Evolutionary conservation across 768 basidiomycete species (phyloP), one percentile per base, ranked within the genome.

Genomic region (Calocybe gangraenosa): DNA sequence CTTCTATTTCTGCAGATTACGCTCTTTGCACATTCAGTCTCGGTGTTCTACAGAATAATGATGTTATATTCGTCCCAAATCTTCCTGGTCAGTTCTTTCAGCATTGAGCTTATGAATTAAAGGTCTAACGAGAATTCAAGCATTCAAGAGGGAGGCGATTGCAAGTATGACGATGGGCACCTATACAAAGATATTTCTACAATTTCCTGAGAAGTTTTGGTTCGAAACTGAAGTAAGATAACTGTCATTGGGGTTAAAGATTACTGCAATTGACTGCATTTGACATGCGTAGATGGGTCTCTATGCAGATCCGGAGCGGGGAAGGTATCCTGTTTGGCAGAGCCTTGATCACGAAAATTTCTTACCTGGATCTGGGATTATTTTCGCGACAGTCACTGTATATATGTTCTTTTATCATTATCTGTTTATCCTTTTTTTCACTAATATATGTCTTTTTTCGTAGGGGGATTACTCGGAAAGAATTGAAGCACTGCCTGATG

Each of bases 291-390:
- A 78, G 76, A 73, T 78, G 63, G 80, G 68, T 7, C 55, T 82
- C 5, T 82, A 79, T 50, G 81, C 82, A 3, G 78, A 78, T 45
- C 58, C 62, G 14, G 68, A 78, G 46, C 72, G 82, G 17, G 83
- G 83, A 5, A 67, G 71, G 23, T 85, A 83, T 60, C 79, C 81
- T 0, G 73, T 84, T 5, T 84, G 82, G 83, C 82, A 84, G 54
- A 78, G 71, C 53, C 57, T 84, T 37, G 82, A 85, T 56, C 70
- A 78, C 44, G 49, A 62, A 1, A 66, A 69, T 37, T 85, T 82
- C 58, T 68, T 83, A 43, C 79, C 78, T 13, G 81, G 76, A 3
- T 82, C 79, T 2, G 74, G 78, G 9, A 70, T 85, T 38, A 45
- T 81, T 14, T 79, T 77, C 48, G 74, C 69, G 0, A 79, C 74